phyloP scores from a whole-genome alignment of 225 moss, liverwort and hornwort species.

The Thuidium tamariscinum region DNA sequence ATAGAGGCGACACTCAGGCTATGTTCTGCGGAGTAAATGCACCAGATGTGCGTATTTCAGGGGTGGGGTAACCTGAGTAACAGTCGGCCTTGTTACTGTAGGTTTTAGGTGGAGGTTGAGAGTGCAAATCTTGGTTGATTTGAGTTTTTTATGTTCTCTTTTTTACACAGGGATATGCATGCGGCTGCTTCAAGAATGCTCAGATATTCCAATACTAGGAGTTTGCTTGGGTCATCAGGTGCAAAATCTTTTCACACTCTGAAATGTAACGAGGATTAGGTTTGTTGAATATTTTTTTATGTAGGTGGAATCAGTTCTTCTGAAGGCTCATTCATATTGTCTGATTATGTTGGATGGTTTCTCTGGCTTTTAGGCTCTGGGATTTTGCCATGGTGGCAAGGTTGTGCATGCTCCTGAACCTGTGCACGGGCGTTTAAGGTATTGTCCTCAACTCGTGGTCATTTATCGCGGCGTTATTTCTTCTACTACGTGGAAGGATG shows the following conservation, averaged over 20 bases:
- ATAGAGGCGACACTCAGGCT: not conserved
- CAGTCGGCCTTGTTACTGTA: not conserved
- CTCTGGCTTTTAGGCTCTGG: constrained; percentile 61
- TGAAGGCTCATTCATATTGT: not conserved
- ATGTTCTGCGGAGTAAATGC: not conserved
- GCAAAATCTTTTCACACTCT: not conserved
- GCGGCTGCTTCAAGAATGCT: constrained; percentile 73
- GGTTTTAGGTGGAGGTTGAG: not conserved
- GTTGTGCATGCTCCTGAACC: constrained; percentile 93
- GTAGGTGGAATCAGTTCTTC: not conserved
- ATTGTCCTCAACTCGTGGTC: not conserved
- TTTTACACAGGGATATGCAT: constrained; percentile 57
- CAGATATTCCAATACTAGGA: constrained; percentile 88
- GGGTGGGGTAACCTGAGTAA: not conserved
- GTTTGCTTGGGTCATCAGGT: constrained; percentile 99
- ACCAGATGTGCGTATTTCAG: not conserved
- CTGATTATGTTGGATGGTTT: constrained; percentile 1
- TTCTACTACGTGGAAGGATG: not conserved
- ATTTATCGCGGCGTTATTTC: not conserved
- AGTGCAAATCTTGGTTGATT: not conserved
- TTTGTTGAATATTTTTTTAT: not conserved
- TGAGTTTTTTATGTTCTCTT: not conserved
- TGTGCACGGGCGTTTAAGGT: constrained; percentile 97
- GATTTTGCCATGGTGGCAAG: constrained; percentile 76
- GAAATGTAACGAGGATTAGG: not conserved